A percentile compares a stretch with the other conserved stretches of the same genome.
These are phyloP conservation scores for Nigrospora oryzae DNA, from an alignment of 2,329 filamentous ascomycete genomes.

Conservation along the genomic window DNA sequence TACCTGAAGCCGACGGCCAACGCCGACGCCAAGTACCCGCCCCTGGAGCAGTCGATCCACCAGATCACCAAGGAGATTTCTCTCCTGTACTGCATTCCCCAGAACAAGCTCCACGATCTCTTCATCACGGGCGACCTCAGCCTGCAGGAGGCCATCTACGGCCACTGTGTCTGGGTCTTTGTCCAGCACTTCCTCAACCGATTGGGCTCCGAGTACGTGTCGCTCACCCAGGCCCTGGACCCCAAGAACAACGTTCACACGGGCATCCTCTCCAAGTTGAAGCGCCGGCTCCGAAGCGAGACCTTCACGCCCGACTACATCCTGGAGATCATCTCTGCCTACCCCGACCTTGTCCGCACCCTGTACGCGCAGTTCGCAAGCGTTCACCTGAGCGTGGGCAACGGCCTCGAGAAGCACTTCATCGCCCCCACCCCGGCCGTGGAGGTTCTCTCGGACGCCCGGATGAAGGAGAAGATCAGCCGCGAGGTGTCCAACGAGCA, in stretches of 20 bases:
- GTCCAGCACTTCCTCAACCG: conserved; percentile 97
- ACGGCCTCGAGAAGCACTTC: conserved; percentile 39
- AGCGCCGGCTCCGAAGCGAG: conserved; percentile 88
- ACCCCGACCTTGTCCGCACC: conserved; percentile 77
- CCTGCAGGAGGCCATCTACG: conserved; percentile 93
- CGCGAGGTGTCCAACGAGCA: conserved; percentile 85
- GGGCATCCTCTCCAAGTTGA: conserved; percentile 84
- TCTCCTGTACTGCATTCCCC: conserved; percentile 91
- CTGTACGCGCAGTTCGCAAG: conserved; percentile 89
- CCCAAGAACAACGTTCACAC: conserved; percentile 74
- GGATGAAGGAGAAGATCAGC: conserved; percentile 68
- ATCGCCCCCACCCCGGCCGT: conserved; percentile 47
- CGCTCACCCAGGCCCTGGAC: conserved; percentile 74
- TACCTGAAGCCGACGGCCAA: conserved; percentile 72
- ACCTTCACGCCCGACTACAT: conserved; percentile 99
- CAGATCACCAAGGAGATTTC: conserved; percentile 99
- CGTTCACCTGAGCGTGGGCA: conserved; percentile 58
- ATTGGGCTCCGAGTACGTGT: conserved; percentile 84
- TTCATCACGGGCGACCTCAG: conserved; percentile 83
- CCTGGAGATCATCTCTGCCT: conserved; percentile 87
- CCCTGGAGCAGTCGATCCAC: conserved; percentile 90
- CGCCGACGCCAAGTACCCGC: conserved; percentile 53
- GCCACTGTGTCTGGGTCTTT: conserved; percentile 95
- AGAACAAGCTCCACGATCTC: conserved; percentile 88
- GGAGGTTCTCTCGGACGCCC: conserved; percentile 66